These are phyloP conservation scores for Tilletia setariae DNA, from an alignment of 1,284 basidiomycete species.

Conservation along the genomic window DNA sequence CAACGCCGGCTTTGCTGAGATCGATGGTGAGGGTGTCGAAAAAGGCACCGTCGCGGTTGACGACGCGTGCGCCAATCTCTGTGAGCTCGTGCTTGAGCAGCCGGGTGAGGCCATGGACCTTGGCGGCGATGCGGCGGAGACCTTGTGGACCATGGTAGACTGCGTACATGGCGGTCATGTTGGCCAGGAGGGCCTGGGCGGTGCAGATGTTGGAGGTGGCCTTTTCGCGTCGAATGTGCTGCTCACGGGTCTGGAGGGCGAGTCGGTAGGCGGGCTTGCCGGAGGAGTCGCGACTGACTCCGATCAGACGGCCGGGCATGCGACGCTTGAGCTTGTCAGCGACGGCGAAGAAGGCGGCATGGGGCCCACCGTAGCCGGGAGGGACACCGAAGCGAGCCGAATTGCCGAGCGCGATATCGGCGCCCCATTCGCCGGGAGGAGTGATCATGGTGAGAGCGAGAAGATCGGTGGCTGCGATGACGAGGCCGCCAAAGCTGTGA, in stretches of 20 bases:
- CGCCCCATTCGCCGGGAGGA: slow-evolving; percentile 97
- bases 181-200: slow-evolving; percentile 51
- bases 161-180: slow-evolving; percentile 58
- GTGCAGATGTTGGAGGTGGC: slow-evolving; percentile 54
- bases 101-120: slow-evolving; percentile 83
- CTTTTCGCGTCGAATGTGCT: slow-evolving; percentile 55
- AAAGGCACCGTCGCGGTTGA: slow-evolving; percentile 63
- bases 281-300: slow-evolving; percentile 76
- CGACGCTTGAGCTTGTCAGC: slow-evolving; percentile 89
- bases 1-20: slow-evolving; percentile 62
- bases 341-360: slow-evolving; percentile 90
- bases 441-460: slow-evolving; percentile 88
- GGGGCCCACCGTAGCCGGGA: slow-evolving; percentile 57
- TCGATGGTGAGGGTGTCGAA: slow-evolving; percentile 94
- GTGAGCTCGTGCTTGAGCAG: slow-evolving; percentile 72
- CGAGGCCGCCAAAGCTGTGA: slow-evolving; percentile 73
- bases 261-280: slow-evolving; percentile 87
- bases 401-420: slow-evolving; percentile 91
- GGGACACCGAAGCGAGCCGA: slow-evolving; percentile 81
- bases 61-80: slow-evolving; percentile 66
- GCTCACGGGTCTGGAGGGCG: slow-evolving; percentile 68
- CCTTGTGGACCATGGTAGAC: slow-evolving; percentile 93
- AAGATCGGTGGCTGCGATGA: slow-evolving; percentile 85
- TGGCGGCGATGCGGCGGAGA: slow-evolving; percentile 77
- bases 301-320: slow-evolving; percentile 93